Percentiles rank a stretch among this genome's conserved stretches.
Conservation (phyloP, 2,329 filamentous ascomycete species). For the Ascochyta clinopodiicola region DNA sequence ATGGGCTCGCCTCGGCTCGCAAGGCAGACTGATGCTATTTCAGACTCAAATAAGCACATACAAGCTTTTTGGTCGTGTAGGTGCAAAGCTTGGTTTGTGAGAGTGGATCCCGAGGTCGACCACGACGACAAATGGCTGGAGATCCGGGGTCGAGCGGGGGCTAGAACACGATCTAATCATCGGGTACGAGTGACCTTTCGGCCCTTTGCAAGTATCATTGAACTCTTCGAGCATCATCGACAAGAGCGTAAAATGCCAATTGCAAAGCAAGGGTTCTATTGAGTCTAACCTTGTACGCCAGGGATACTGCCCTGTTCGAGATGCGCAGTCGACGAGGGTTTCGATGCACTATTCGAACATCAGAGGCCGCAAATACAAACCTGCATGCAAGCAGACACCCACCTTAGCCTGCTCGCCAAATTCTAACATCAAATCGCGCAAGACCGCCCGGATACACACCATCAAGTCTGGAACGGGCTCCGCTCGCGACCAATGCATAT, state of each 20-base stretch:
- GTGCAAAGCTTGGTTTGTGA: slow-evolving; percentile 9
- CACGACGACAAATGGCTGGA: background rate
- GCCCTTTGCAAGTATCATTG: background rate
- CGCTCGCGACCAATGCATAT: background rate
- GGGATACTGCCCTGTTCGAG: background rate
- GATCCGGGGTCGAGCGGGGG: slow-evolving; percentile 8
- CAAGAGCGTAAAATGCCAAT: too few species aligned
- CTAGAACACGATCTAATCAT: slow-evolving; percentile 2
- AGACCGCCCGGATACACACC: background rate
- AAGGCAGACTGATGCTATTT: background rate
- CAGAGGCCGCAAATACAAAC: background rate
- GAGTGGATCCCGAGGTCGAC: background rate
- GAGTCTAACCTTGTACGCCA: background rate
- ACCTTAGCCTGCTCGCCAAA: background rate
- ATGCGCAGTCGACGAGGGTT: background rate
- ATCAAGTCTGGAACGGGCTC: slow-evolving; percentile 1
- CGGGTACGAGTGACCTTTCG: background rate
- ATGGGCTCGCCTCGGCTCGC: background rate
- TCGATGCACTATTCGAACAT: background rate
- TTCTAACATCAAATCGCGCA: slow-evolving; percentile 12
- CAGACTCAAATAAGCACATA: background rate
- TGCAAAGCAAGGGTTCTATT: too few species aligned
- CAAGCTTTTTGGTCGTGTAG: slow-evolving; percentile 13
- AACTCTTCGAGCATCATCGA: background rate
- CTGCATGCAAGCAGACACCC: background rate